phyloP scores from a whole-genome alignment of 305 asterid genomes.

The Lippia alba region DNA sequence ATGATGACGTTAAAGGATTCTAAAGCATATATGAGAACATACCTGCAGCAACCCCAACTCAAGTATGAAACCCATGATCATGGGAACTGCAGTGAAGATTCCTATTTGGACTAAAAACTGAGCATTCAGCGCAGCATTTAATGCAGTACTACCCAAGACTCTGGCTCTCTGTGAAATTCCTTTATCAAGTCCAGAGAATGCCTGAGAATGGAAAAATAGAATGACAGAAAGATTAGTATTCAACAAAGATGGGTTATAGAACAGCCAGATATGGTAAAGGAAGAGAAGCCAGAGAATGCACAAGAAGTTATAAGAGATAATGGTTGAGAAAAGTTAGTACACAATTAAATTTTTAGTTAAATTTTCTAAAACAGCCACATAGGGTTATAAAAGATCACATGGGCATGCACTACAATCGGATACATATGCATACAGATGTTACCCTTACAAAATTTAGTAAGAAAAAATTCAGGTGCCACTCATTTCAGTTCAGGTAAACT shows the following conservation, averaged over 20 bases:
- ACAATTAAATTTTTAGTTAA: not conserved
- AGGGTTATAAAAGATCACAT: constrained; percentile 4
- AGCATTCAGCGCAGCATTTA: constrained; percentile 87
- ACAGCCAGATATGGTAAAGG: constrained; percentile 3
- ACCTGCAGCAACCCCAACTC: constrained; percentile 92
- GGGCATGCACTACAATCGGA: not conserved
- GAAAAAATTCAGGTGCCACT: not conserved
- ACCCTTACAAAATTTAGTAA: not conserved
- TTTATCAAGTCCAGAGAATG: constrained; percentile 94
- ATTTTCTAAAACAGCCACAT: too few relatives aligned
- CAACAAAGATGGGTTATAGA: constrained; percentile 16
- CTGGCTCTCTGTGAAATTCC: constrained; percentile 68
- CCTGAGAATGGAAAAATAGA: constrained; percentile 50
- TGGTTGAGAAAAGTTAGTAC: constrained; percentile 9
- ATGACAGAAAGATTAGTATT: constrained; percentile 15
- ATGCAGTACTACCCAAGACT: constrained; percentile 79
- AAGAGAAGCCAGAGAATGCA: constrained; percentile 83
- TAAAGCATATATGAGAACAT: constrained; percentile 28
- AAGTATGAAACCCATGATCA: constrained; percentile 96
- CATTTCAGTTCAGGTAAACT: constrained; percentile 2
- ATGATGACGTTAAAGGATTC: constrained; percentile 10
- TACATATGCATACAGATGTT: constrained; percentile 10
- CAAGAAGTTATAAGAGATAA: constrained; percentile 34
- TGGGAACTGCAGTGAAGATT: constrained; percentile 95
- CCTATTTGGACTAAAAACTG: constrained; percentile 99